phyloP scores from a whole-genome alignment of 345 rosid genomes.

The Corymbia maculata region DNA sequence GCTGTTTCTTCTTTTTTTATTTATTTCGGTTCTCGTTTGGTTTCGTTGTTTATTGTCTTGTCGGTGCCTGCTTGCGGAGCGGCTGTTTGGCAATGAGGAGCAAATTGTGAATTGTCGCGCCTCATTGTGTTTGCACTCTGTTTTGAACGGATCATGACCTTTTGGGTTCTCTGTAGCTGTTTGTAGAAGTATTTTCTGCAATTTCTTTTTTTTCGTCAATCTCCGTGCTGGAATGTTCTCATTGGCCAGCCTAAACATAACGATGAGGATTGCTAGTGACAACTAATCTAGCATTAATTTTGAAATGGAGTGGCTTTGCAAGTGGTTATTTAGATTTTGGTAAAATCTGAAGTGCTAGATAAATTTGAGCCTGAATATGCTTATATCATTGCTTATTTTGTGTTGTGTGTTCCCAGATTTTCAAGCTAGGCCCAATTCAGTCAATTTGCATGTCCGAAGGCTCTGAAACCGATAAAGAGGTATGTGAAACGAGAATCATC shows the following conservation, averaged over 20 bases:
- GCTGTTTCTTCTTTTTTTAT: not conserved
- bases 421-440: slow-evolving; percentile 63
- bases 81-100: not conserved
- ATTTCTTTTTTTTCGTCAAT: not conserved
- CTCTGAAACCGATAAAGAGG: slow-evolving; percentile 48
- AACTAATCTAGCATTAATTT: not conserved
- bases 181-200: not conserved
- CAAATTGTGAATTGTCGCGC: not conserved
- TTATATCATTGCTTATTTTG: not conserved
- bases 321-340: not conserved
- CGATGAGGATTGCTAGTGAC: not conserved
- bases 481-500: slow-evolving; percentile 2
- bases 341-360: not conserved
- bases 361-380: not conserved
- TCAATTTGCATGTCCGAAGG: slow-evolving; percentile 57
- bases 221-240: not conserved
- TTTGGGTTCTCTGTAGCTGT: not conserved
- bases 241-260: not conserved
- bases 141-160: not conserved
- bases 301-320: not conserved
- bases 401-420: slow-evolving; percentile 36
- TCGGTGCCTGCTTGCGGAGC: not conserved
- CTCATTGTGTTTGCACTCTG: not conserved
- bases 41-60: not conserved
- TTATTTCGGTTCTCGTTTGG: not conserved